Evolutionary conservation across 768 basidiomycete genomes (phyloP).

Genomic region (Pleurotus sapidus): DNA sequence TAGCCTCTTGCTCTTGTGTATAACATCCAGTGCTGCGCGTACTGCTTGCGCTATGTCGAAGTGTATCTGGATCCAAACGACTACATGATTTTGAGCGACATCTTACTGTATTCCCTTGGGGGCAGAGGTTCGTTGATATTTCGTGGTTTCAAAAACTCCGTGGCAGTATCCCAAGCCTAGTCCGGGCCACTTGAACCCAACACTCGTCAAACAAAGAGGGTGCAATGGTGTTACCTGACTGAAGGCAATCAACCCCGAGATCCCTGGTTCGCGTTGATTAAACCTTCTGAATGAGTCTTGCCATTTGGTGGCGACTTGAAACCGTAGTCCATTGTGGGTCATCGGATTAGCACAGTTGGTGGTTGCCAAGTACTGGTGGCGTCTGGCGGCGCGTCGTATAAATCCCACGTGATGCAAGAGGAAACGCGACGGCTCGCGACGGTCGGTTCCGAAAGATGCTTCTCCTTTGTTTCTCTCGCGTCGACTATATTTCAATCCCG

Average conservation of each 20-base stretch:
- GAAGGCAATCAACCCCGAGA: conserved; percentile 61
- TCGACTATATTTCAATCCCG: no score
- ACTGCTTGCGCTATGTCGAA: conserved; percentile 34
- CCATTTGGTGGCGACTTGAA: conserved; percentile 70
- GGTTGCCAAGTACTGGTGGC: no score
- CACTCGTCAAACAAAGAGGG: no score
- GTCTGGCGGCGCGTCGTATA: no score
- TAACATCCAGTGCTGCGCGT: conserved; percentile 52
- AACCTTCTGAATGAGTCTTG: conserved; percentile 66
- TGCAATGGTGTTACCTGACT: conserved; percentile 44
- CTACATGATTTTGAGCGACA: background rate
- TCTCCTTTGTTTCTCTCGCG: no score
- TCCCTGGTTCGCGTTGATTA: conserved; percentile 56
- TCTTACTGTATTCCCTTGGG: conserved; percentile 20
- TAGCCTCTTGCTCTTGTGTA: conserved; percentile 58
- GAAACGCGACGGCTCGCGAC: no score
- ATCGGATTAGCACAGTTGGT: conserved; percentile 21
- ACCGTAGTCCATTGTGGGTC: conserved; percentile 61
- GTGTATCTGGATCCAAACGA: no score
- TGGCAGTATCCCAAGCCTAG: conserved; percentile 61
- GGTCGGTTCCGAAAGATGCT: no score
- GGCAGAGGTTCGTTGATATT: conserved; percentile 39
- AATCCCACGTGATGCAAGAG: no score
- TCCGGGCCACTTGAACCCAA: conserved; percentile 3
- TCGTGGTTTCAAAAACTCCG: conserved; percentile 51